A percentile compares a stretch with the other conserved stretches of the same genome.
Conservation (phyloP, 1,284 basidiomycete genomes). For the Cryptococcus wingfieldii region DNA sequence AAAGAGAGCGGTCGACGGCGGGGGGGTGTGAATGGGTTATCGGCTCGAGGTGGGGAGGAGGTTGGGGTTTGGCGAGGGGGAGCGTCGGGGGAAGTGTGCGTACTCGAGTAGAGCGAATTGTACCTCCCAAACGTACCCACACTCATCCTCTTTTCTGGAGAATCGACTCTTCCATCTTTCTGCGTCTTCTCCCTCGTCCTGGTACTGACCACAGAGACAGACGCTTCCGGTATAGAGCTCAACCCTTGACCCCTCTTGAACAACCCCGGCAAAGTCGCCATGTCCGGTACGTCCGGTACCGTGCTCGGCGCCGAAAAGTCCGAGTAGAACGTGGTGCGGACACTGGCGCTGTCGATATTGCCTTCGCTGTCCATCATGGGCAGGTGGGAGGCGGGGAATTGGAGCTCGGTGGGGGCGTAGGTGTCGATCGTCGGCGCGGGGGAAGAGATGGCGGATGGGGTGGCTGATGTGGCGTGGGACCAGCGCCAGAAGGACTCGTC, state of each 20-base stretch:
- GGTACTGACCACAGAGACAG: background rate
- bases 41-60: background rate
- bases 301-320: slow-evolving; percentile 16
- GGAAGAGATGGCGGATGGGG: background rate
- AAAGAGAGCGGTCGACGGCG: no score
- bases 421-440: background rate
- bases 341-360: background rate
- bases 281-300: slow-evolving; percentile 11
- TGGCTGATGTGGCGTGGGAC: slow-evolving; percentile 7
- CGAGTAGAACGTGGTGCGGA: slow-evolving; percentile 10
- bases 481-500: slow-evolving; percentile 10
- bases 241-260: slow-evolving; percentile 9
- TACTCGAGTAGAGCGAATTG: background rate
- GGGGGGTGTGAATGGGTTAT: background rate
- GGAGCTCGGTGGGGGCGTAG: background rate
- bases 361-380: background rate
- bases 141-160: slow-evolving; percentile 3
- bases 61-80: background rate
- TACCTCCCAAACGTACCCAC: slow-evolving; percentile 12
- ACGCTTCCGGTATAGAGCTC: slow-evolving; percentile 7
- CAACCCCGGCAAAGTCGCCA: slow-evolving; percentile 3
- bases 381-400: background rate
- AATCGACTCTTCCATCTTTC: background rate
- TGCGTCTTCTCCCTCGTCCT: background rate
- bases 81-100: background rate